Evolutionary conservation across 2,329 filamentous ascomycete species (phyloP), one percentile per base, ranked within the genome.

Genomic region (Cryphonectria nitschkei): DNA sequence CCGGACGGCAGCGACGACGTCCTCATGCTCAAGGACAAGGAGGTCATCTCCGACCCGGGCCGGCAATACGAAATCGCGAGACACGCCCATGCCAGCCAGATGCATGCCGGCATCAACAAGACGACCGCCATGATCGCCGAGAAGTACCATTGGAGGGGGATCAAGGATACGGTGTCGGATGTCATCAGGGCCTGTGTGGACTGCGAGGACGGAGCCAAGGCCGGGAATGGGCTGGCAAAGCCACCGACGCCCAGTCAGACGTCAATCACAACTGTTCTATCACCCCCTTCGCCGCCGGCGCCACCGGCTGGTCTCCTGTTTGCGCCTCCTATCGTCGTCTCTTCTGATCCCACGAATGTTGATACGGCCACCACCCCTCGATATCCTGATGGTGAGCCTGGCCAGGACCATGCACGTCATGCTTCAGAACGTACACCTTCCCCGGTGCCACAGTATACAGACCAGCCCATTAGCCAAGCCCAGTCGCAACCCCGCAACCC

Each of bases 41-140:
- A 98, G 82, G 95, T 99, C 72, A 93, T 99, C 73, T 92, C 93
- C 37, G 95, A 98, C 80, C 93, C 94, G 16, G 89, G 92, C 76
- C 89, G 90, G 74, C 96, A 99, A 83, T 97, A 97, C 80, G 93
- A 96, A 72, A 96, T 98, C 76, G 93, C 95, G 16, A 87, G 92
- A 62, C 85, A 87, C 70, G 87, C 95, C 52, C 96, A 99, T 81
- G 85, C 89, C 70, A 81, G 83, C 69, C 58, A 62, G 29, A 87
- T 91, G 58, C 96, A 99, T 78, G 94, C 92, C 8, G 96, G 96
- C 67, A 98, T 98, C 85, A 99, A 99, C 85, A 98, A 98, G 84
- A 98, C 95, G 0, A 98, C 95, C 0, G 95, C 95, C 29, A 92
- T 90, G 29, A 97, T 99, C 77, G 94, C 95, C 14, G 93, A 98